Evolutionary conservation across 192 early-diverging fungal genomes (phyloP).

Genomic region (Linnemannia schmuckeri): DNA sequence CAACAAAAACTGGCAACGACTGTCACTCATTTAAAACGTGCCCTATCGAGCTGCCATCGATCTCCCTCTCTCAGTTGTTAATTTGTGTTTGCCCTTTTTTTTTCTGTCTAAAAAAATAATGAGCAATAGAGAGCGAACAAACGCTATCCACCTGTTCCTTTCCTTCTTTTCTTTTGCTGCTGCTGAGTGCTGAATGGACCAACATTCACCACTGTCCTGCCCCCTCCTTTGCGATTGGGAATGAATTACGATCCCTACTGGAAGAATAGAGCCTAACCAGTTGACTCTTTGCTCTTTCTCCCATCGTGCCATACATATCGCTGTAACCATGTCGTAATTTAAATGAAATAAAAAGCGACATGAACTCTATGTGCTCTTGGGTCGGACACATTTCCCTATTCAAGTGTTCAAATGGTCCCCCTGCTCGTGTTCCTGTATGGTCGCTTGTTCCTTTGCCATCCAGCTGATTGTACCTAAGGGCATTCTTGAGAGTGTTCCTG

Average conservation of each 20-base stretch:
- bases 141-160: neutral
- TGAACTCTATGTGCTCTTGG: neutral
- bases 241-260: neutral
- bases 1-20: neutral
- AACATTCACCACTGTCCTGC: too few species aligned
- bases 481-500: neutral
- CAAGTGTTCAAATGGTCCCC: neutral
- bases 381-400: neutral
- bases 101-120: neutral
- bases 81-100: neutral
- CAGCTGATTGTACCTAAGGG: neutral
- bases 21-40: neutral
- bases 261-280: too few species aligned
- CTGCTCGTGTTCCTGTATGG: neutral
- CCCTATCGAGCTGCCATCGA: neutral
- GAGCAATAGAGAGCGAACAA: neutral
- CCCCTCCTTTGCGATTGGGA: neutral
- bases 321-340: neutral
- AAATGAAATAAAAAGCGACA: neutral
- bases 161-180: neutral
- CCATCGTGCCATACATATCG: neutral
- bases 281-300: neutral
- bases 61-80: neutral
- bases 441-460: neutral
- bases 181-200: too few species aligned